phyloP scores from a whole-genome alignment of 495 filamentous ascomycete genomes.

The Sporormia fimetaria region DNA sequence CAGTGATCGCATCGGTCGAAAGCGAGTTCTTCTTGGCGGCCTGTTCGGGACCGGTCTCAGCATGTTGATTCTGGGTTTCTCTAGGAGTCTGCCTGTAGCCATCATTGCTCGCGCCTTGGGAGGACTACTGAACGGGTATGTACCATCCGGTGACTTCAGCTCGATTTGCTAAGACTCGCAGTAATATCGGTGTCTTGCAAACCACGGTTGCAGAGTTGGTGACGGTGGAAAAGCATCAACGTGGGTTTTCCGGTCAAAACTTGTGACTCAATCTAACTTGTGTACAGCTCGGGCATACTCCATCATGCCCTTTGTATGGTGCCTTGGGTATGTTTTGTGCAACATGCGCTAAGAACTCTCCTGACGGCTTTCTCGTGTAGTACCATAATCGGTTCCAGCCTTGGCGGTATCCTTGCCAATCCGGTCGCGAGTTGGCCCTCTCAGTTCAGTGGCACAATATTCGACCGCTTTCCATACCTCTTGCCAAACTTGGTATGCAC shows the following conservation, averaged over 20 bases:
- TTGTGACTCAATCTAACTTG: conserved; percentile 15
- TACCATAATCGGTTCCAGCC: conserved; percentile 76
- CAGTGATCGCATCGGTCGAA: conserved; percentile 85
- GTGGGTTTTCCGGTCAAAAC: conserved; percentile 39
- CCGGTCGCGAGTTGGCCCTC: conserved; percentile 73
- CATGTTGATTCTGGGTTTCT: conserved; percentile 89
- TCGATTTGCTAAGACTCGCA: conserved; percentile 26
- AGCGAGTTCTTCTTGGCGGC: conserved; percentile 81
- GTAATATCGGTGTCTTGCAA: conserved; percentile 86
- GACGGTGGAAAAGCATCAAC: conserved; percentile 81
- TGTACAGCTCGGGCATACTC: conserved; percentile 70
- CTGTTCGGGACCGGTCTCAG: conserved; percentile 83
- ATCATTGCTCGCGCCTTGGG: conserved; percentile 80
- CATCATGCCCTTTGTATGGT: conserved; percentile 98
- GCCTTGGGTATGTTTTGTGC: conserved; percentile 51
- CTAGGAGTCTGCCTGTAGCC: conserved; percentile 69
- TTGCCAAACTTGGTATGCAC: conserved; percentile 91
- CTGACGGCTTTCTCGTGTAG: conserved; percentile 28
- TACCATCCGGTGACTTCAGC: conserved; percentile 10
- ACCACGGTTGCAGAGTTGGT: conserved; percentile 91
- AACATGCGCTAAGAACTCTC: neutral
- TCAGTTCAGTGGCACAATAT: conserved; percentile 63
- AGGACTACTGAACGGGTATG: conserved; percentile 82
- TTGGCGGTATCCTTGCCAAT: conserved; percentile 81
- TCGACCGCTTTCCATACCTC: conserved; percentile 79